Base-by-base conservation (phyloP, 352 stramenopile genomes). In the Phytophthora kernoviae region DNA sequence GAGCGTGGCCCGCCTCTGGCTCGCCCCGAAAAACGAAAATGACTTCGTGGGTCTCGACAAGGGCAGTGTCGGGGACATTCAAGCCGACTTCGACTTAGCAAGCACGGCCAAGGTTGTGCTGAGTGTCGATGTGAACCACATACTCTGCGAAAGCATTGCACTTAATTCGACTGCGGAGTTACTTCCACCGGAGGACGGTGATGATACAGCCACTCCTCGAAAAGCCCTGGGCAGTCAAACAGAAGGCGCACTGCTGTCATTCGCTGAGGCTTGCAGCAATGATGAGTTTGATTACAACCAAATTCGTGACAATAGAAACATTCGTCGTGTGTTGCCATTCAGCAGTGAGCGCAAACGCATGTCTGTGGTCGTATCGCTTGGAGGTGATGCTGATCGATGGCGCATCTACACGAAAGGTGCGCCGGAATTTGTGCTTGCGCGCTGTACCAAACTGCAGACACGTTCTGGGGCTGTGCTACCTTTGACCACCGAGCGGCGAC, bases 311-410 rank as follows among this genome's bases (percentile, higher is more conserved):
- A 39, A 59, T 0, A 54, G 32, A 14, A 44, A 40, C 20, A 40
- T 84, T 36, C 51, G 55, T 14, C 75, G 66, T 4, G 58, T 91
- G 7, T 73, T 96, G 49, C 79, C 84, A 1, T 99, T 99, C 72
- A 96, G 80, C 40, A 98, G 89, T 18, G 87, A 88, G 34, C 77
- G 92, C 20, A 99, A 98, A 72, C 89, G 94, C 70, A 98, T 99
- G 96, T 92, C 82, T 14, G 96, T 92, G 63, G 77, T 95, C 20
- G 72, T 96, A 2, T 73, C 46, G n/a, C 62, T 58, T 60, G 48
- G 65, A 55, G 54, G 56, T 22, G 17, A 50, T 11, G 37, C 36
- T 1, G 49, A 63, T 49, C 48, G 46, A 9, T 68, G 52, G 18
- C 53, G 71, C 6, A 66, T 74, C 1, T 79, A 80, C 41, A 84